Conservation (phyloP, 352 stramenopile genomes). For the Phytophthora europaea region DNA sequence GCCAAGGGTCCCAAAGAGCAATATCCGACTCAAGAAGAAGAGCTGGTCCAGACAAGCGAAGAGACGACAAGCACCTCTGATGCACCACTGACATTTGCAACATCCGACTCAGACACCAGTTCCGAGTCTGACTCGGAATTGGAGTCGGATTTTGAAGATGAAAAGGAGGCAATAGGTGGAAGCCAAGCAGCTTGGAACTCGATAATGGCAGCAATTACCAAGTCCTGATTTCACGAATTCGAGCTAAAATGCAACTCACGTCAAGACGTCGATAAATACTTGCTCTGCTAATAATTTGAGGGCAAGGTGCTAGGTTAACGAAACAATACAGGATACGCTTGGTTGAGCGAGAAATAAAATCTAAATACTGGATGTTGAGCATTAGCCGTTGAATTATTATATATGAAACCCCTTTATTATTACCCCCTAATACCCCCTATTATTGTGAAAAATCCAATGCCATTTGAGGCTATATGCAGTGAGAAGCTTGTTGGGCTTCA, state of each 20-base stretch:
- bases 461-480: not conserved
- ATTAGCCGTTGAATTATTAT: not conserved
- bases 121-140: not conserved
- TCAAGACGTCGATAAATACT: not conserved
- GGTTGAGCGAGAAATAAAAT: too few species aligned
- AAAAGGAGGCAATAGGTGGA: not conserved
- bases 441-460: too few species aligned
- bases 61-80: not conserved
- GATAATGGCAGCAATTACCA: not conserved
- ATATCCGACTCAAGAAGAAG: not conserved
- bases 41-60: not conserved
- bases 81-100: not conserved
- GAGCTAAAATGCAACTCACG: too few species aligned
- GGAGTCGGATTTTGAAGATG: not conserved
- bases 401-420: not conserved
- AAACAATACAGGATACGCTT: not conserved
- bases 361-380: too few species aligned
- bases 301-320: not conserved
- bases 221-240: too few species aligned
- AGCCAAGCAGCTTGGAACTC: not conserved
- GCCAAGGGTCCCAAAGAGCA: not conserved
- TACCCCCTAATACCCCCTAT: too few species aligned
- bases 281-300: constrained; percentile 11
- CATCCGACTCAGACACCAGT: not conserved
- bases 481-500: not conserved